Evolutionary conservation across 129 eudicot species (phyloP).

Genomic region (Calendula officinalis): DNA sequence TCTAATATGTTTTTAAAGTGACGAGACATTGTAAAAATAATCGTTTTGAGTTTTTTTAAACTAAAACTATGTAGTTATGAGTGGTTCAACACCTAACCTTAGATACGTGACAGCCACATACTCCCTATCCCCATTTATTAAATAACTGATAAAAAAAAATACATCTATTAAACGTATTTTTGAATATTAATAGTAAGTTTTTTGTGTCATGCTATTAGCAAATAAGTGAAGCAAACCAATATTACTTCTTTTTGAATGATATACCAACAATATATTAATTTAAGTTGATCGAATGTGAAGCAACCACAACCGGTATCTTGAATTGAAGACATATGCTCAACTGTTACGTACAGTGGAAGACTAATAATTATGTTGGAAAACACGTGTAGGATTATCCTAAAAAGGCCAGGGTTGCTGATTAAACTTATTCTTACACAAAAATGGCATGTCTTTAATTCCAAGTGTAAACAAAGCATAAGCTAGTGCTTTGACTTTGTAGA

Average conservation of each 20-base stretch:
- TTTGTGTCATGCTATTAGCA: no score
- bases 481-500: conserved; percentile 27
- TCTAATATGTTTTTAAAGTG: no score
- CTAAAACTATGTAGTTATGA: no score
- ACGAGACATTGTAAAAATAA: no score
- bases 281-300: neutral
- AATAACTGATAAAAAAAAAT: no score
- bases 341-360: neutral
- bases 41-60: no score
- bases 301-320: neutral
- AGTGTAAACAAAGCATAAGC: conserved; percentile 26
- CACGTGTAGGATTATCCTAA: conserved; percentile 10
- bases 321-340: neutral
- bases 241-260: neutral
- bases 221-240: no score
- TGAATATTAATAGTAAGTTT: no score
- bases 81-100: no score
- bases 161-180: no score
- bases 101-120: no score
- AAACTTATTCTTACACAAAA: conserved; percentile 2
- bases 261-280: neutral
- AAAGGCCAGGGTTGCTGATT: neutral
- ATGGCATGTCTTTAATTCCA: conserved; percentile 16
- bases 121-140: no score
- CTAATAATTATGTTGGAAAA: conserved; percentile 2